These are phyloP conservation scores for Geranium brycei DNA, from an alignment of 345 rosid species.

Conservation along the genomic window DNA sequence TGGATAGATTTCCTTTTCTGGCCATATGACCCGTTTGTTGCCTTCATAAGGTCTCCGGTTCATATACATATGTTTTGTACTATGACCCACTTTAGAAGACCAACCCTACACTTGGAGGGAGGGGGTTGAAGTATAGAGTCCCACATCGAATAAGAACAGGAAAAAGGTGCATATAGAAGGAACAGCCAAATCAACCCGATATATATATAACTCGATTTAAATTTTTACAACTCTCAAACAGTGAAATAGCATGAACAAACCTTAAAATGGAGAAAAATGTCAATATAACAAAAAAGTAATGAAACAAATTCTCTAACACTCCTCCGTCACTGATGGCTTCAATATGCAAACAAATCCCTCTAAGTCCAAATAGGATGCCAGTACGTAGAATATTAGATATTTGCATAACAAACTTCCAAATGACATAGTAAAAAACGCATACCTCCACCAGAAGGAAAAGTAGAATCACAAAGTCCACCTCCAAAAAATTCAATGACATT, in stretches of 20 bases:
- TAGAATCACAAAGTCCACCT: slow-evolving; percentile 96
- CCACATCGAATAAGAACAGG: too few species aligned
- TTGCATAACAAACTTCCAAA: not conserved
- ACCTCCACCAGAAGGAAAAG: slow-evolving; percentile 98
- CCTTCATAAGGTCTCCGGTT: too few species aligned
- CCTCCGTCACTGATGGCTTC: not conserved
- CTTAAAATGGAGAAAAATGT: not conserved
- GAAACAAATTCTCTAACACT: not conserved
- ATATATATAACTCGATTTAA: too few species aligned
- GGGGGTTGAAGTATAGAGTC: too few species aligned
- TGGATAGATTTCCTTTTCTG: too few species aligned
- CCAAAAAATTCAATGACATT: slow-evolving; percentile 94
- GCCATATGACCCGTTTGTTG: too few species aligned
- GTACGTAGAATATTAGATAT: not conserved
- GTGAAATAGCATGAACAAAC: not conserved
- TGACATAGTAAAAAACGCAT: slow-evolving; percentile 9
- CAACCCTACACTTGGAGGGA: too few species aligned
- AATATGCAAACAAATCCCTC: not conserved
- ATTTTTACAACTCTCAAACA: not conserved
- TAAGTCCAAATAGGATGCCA: slow-evolving; percentile 1
- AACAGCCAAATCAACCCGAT: too few species aligned
- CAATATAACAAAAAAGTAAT: not conserved
- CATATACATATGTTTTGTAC: too few species aligned
- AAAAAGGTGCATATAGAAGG: too few species aligned
- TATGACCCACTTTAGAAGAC: too few species aligned